Evolutionary conservation across 768 basidiomycete genomes (phyloP).

Genomic region (Cystobasidium tubakii): DNA sequence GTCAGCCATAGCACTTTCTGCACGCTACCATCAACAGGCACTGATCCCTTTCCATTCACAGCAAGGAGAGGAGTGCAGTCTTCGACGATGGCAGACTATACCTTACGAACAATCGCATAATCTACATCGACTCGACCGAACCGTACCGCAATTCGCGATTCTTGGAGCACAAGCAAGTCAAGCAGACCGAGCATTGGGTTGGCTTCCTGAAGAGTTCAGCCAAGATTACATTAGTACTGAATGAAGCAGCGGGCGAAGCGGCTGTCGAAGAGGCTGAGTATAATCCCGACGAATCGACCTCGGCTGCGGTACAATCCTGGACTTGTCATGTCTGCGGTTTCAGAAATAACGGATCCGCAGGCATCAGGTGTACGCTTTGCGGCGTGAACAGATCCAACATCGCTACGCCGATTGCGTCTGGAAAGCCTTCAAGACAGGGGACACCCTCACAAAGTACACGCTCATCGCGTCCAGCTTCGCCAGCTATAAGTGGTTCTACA

Average conservation of each 20-base stretch:
- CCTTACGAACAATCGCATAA: constrained; percentile 74
- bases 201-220: constrained; percentile 83
- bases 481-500: constrained; percentile 41
- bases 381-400: constrained; percentile 58
- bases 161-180: constrained; percentile 61
- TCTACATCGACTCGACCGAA: constrained; percentile 64
- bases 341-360: constrained; percentile 63
- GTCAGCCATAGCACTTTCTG: constrained; percentile 53
- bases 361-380: constrained; percentile 63
- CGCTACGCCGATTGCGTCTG: constrained; percentile 3
- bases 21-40: neutral
- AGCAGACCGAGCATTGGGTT: constrained; percentile 77
- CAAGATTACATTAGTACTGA: constrained; percentile 67
- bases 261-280: neutral
- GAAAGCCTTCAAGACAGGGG: neutral
- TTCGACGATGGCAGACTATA: constrained; percentile 70
- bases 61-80: constrained; percentile 70
- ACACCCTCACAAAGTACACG: constrained; percentile 12
- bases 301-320: constrained; percentile 57
- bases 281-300: neutral
- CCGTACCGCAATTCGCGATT: constrained; percentile 59
- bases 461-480: constrained; percentile 28
- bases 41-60: constrained; percentile 49
- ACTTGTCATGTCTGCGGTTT: constrained; percentile 83
- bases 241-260: neutral